phyloP scores from a whole-genome alignment of 2,329 filamentous ascomycete genomes.

The Sporothrix inflata region DNA sequence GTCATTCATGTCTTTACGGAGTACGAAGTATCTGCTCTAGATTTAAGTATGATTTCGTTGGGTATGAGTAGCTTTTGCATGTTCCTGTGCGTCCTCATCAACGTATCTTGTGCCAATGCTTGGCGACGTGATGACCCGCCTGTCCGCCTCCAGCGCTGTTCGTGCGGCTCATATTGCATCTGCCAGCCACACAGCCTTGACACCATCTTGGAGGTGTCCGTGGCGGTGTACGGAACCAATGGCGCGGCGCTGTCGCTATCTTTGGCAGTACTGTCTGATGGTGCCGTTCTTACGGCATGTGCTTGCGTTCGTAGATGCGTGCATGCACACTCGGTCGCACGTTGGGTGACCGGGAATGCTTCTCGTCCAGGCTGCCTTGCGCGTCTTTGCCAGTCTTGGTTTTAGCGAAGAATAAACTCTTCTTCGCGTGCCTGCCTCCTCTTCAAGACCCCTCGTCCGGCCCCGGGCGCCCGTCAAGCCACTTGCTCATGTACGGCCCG shows the following conservation, averaged over 20 bases:
- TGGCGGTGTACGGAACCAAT: not conserved
- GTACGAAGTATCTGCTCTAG: not conserved
- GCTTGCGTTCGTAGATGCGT: not conserved
- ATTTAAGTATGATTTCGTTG: not conserved
- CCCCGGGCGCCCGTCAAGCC: constrained; percentile 55
- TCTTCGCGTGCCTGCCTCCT: not conserved
- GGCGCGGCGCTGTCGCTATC: not conserved
- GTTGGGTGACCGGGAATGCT: not conserved
- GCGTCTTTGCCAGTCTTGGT: not conserved
- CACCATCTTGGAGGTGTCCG: not conserved
- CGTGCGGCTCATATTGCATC: not conserved
- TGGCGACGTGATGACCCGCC: not conserved
- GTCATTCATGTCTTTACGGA: not conserved
- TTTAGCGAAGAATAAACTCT: not conserved
- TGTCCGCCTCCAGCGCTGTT: not conserved
- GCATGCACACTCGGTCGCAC: not conserved
- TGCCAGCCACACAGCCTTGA: not conserved
- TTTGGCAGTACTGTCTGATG: not conserved
- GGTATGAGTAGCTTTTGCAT: not conserved
- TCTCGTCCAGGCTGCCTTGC: not conserved
- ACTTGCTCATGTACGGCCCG: constrained; percentile 80
- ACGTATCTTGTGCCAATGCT: constrained; percentile 2
- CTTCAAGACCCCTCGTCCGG: constrained; percentile 23
- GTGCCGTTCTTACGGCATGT: not conserved
- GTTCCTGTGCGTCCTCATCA: not conserved